Conservation (phyloP, 306 rosid genomes). For the Acacia acuminata region DNA sequence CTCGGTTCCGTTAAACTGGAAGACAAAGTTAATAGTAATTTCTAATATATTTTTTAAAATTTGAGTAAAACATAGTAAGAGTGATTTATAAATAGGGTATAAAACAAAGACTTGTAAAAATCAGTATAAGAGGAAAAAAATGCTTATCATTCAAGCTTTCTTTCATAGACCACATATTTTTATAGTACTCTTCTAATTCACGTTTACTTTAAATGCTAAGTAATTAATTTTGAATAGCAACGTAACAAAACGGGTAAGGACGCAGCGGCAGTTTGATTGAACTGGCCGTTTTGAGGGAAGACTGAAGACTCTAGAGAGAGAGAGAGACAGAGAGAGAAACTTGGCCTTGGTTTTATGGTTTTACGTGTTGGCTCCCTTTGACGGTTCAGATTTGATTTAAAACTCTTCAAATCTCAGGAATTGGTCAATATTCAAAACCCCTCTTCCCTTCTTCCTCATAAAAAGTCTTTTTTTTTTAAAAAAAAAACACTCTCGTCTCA, state of each 20-base stretch:
- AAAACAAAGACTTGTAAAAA: too few species aligned
- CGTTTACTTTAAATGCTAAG: neutral
- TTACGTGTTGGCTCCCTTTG: conserved; percentile 55
- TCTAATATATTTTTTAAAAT: too few species aligned
- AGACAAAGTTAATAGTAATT: too few species aligned
- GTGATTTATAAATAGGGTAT: too few species aligned
- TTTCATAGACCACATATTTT: too few species aligned
- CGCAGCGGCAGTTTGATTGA: neutral
- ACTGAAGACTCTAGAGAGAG: neutral
- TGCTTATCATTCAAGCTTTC: too few species aligned
- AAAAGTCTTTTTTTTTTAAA: too few species aligned
- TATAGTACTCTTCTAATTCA: neutral
- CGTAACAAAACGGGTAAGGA: neutral
- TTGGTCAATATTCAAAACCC: conserved; percentile 76
- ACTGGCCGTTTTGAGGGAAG: neutral
- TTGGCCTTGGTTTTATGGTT: conserved; percentile 11
- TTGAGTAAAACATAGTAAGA: too few species aligned
- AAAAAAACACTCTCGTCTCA: neutral
- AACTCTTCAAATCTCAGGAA: conserved; percentile 45
- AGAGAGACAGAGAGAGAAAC: neutral
- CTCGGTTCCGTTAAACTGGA: too few species aligned
- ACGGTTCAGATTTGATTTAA: conserved; percentile 37
- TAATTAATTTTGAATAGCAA: neutral
- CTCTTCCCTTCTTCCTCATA: neutral
- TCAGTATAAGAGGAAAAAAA: too few species aligned